These are phyloP conservation scores for Blakeslea trispora DNA, from an alignment of 371 early-diverging fungal genomes.

Conservation along the genomic window DNA sequence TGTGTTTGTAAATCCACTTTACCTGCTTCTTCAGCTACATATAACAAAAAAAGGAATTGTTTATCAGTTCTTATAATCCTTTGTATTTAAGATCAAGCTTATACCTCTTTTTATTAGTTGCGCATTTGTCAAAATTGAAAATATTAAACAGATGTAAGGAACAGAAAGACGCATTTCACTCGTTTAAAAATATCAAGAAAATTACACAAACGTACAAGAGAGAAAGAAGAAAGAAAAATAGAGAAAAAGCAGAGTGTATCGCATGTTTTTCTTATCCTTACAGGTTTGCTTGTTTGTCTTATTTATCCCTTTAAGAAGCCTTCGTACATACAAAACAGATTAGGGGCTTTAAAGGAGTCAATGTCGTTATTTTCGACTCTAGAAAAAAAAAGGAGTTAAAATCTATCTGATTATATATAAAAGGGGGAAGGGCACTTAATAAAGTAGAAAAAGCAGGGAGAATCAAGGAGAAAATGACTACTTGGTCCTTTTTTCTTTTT, in stretches of 20 bases:
- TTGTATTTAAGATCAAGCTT: no score
- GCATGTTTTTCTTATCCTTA: neutral
- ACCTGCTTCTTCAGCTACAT: constrained; percentile 30
- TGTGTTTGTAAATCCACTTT: neutral
- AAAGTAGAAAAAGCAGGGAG: neutral
- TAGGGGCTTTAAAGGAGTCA: no score
- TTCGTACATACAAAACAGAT: neutral
- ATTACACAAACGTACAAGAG: no score
- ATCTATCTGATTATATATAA: no score
- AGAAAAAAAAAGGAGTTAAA: neutral
- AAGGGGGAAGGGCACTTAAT: no score
- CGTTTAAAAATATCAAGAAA: no score
- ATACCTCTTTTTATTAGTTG: constrained; percentile 14
- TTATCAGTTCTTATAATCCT: no score
- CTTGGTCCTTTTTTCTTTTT: neutral
- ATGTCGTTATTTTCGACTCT: no score
- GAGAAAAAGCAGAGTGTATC: constrained; percentile 1
- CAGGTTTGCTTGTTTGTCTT: constrained; percentile 1
- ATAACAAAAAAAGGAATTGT: no score
- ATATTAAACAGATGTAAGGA: constrained; percentile 3
- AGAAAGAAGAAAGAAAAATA: constrained; percentile 2
- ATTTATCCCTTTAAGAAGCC: constrained; percentile 6
- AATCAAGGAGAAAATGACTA: no score
- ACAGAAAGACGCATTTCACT: constrained; percentile 7
- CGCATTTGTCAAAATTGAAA: constrained; percentile 5